These are phyloP conservation scores for Colletotrichum sp. DNA, from an alignment of 2,329 filamentous ascomycete genomes.

Conservation along the genomic window DNA sequence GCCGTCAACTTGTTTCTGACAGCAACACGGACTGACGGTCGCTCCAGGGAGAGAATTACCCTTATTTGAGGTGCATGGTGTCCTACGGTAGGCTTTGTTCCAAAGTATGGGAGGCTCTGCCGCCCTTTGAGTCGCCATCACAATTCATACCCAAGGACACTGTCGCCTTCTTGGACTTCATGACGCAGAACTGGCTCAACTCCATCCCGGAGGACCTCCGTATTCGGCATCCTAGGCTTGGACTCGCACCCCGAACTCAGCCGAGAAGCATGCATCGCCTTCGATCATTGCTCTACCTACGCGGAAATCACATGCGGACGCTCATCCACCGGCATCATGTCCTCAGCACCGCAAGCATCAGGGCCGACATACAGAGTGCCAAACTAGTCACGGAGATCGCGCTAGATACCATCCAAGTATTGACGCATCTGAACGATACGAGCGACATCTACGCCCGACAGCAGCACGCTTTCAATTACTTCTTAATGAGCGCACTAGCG, in stretches of 20 bases:
- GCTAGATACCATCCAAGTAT: conserved; percentile 33
- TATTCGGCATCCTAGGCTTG: conserved; percentile 39
- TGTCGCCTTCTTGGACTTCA: conserved; percentile 41
- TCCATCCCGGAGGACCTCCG: conserved; percentile 46
- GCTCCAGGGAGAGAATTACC: conserved; percentile 32
- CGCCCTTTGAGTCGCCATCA: conserved; percentile 33
- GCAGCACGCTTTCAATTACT: conserved; percentile 44
- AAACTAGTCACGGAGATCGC: conserved; percentile 44
- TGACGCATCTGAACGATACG: conserved; percentile 37
- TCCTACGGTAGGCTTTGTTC: conserved; percentile 49
- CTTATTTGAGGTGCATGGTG: conserved; percentile 52
- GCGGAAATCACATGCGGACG: conserved; percentile 48
- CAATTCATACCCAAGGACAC: conserved; percentile 40
- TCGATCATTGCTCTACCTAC: conserved; percentile 45
- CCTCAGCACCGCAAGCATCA: conserved; percentile 39
- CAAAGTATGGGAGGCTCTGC: conserved; percentile 50
- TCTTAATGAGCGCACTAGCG: conserved; percentile 41
- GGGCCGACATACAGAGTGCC: conserved; percentile 35
- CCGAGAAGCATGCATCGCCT: conserved; percentile 42
- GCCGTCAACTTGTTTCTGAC: background rate
- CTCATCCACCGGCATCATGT: conserved; percentile 48
- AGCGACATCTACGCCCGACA: conserved; percentile 41
- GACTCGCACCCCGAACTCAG: conserved; percentile 31
- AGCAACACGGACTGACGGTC: background rate
- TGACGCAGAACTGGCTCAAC: conserved; percentile 48